Evolutionary conservation across 768 basidiomycete species (phyloP).

Genomic region (Porphyrellus cyaneotinctus): DNA sequence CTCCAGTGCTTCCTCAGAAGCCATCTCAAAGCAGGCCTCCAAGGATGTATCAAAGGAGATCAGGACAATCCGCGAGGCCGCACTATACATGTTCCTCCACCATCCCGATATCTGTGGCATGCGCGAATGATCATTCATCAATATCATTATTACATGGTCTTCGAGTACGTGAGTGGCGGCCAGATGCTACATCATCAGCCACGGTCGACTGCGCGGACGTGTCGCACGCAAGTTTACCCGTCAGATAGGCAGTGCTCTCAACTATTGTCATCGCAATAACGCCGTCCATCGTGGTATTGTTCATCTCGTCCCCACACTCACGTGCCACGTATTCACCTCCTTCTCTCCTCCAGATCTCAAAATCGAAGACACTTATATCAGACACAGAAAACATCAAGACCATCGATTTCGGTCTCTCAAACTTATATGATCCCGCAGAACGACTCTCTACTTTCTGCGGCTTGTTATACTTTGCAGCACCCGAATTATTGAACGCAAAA

Average conservation of each 20-base stretch:
- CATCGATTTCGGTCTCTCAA: conserved; percentile 98
- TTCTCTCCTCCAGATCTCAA: conserved; percentile 67
- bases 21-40: conserved; percentile 71
- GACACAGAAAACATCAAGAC: conserved; percentile 99
- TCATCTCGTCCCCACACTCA: conserved; percentile 1
- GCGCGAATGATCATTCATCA: conserved; percentile 98
- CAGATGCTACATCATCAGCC: conserved; percentile 99
- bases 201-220: conserved; percentile 90
- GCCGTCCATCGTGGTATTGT: conserved; percentile 87
- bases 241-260: conserved; percentile 93
- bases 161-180: conserved; percentile 97
- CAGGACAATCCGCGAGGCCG: conserved; percentile 92
- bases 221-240: conserved; percentile 96
- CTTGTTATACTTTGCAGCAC: conserved; percentile 96
- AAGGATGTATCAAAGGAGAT: conserved; percentile 97
- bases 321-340: conserved; percentile 7
- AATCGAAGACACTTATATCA: conserved; percentile 97
- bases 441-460: conserved; percentile 97
- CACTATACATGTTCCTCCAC: conserved; percentile 90
- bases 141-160: conserved; percentile 99
- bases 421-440: conserved; percentile 77
- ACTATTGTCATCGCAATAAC: conserved; percentile 96
- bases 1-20: conserved; percentile 45
- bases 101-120: conserved; percentile 99
- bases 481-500: conserved; percentile 94